These are phyloP conservation scores for Mycoemilia scoparia DNA, from an alignment of 192 early-diverging fungal species.

Conservation along the genomic window DNA sequence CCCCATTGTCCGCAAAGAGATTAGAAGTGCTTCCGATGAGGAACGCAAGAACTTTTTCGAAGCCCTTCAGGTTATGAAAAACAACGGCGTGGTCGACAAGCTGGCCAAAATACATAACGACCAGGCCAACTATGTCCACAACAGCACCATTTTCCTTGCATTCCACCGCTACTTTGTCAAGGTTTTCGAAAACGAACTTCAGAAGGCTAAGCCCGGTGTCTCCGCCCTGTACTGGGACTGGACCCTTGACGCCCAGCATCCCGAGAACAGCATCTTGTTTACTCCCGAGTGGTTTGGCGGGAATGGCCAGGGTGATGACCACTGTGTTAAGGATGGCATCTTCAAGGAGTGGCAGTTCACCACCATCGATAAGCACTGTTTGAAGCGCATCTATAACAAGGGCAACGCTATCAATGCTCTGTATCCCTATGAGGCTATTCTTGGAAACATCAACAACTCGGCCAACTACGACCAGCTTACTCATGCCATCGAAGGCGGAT, in stretches of 20 bases:
- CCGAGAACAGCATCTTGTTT: conserved; percentile 11
- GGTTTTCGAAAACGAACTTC: conserved; percentile 30
- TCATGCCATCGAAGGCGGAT: conserved; percentile 29
- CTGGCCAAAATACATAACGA: conserved; percentile 25
- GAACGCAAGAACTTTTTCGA: conserved; percentile 22
- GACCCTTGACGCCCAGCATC: conserved; percentile 27
- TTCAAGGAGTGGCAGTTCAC: conserved; percentile 24
- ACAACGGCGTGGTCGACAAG: conserved; percentile 24
- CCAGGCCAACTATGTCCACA: conserved; percentile 26
- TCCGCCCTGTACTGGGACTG: conserved; percentile 33
- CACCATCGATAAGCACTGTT: conserved; percentile 17
- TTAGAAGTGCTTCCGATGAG: conserved; percentile 23
- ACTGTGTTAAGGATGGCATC: conserved; percentile 19
- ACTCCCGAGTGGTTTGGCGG: conserved; percentile 30
- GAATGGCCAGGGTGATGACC: conserved; percentile 12
- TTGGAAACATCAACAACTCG: conserved; percentile 23
- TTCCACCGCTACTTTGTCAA: conserved; percentile 36
- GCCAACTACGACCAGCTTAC: conserved; percentile 21
- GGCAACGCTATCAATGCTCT: conserved; percentile 23
- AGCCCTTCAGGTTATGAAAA: conserved; percentile 14
- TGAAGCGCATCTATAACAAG: conserved; percentile 27
- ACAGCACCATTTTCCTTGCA: conserved; percentile 26
- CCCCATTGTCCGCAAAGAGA: conserved; percentile 20
- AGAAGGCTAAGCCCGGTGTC: conserved; percentile 25
- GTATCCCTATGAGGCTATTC: conserved; percentile 27